Evolutionary conservation across 306 rosid species (phyloP).

Genomic region (Quercus ilex): DNA sequence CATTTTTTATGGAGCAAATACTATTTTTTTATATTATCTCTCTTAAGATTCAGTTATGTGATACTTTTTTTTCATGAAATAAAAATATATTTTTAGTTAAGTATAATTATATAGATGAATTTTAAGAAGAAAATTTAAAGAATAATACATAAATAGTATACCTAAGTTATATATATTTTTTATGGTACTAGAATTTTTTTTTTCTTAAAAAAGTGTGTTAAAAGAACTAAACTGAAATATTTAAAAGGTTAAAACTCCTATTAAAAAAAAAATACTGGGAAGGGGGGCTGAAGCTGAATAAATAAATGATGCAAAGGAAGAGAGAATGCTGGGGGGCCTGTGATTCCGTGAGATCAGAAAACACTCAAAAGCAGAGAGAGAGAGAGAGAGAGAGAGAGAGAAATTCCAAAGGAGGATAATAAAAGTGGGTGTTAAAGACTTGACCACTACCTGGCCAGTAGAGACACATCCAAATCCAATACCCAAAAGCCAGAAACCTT

Average conservation of each 20-base stretch:
- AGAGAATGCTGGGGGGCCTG: slow-evolving; percentile 26
- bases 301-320: neutral
- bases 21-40: accelerated
- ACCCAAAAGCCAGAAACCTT: slow-evolving; percentile 17
- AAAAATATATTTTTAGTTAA: too few species aligned
- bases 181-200: too few species aligned
- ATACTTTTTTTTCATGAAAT: too few species aligned
- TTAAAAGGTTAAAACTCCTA: neutral
- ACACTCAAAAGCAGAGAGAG: neutral
- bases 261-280: too few species aligned
- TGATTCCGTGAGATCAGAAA: neutral
- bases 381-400: too few species aligned
- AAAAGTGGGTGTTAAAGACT: slow-evolving; percentile 2
- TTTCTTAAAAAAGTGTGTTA: too few species aligned
- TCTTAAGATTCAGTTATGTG: accelerated
- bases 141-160: too few species aligned
- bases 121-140: accelerated
- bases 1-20: too few species aligned
- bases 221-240: neutral
- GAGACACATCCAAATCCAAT: neutral
- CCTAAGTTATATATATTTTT: too few species aligned
- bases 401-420: slow-evolving; percentile 14
- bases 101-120: accelerated
- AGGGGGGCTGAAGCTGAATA: neutral
- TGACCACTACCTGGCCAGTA: neutral